Conservation (phyloP, 345 rosid species). For the Geranium rotundifolium region DNA sequence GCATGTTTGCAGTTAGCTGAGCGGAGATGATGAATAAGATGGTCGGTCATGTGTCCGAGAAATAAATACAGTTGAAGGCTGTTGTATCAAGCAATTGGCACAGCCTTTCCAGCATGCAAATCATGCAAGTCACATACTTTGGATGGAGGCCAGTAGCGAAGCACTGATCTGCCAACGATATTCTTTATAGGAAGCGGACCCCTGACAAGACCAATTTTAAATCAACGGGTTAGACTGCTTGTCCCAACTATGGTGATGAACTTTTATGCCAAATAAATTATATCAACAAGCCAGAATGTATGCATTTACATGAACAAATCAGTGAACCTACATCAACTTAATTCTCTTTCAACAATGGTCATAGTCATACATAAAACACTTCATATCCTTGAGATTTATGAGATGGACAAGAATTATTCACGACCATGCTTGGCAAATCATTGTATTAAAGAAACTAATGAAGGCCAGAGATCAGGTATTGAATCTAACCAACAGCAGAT, state of each 20-base stretch:
- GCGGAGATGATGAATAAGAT: neutral
- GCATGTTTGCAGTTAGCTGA: neutral
- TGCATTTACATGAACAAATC: neutral
- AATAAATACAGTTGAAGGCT: too few species aligned
- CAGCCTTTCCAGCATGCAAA: neutral
- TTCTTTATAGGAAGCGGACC: conserved; percentile 33
- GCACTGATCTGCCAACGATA: conserved; percentile 29
- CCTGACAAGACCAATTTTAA: conserved; percentile 11
- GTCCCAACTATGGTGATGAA: neutral
- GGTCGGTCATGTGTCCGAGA: neutral
- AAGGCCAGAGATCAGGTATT: neutral
- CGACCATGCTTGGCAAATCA: neutral
- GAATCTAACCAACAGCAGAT: neutral
- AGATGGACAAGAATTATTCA: too few species aligned
- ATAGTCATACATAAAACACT: too few species aligned
- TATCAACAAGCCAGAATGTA: neutral
- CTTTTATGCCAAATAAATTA: conserved; percentile 1
- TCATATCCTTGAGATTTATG: too few species aligned
- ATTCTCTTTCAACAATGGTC: neutral
- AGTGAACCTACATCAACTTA: neutral
- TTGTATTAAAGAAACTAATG: neutral
- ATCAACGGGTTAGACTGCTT: neutral
- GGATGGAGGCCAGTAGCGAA: conserved; percentile 34
- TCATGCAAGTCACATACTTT: conserved; percentile 6
- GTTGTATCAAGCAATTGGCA: neutral